Evolutionary conservation across 2,329 filamentous ascomycete genomes (phyloP).

Genomic region (Sporothrix pseudoabietina): DNA sequence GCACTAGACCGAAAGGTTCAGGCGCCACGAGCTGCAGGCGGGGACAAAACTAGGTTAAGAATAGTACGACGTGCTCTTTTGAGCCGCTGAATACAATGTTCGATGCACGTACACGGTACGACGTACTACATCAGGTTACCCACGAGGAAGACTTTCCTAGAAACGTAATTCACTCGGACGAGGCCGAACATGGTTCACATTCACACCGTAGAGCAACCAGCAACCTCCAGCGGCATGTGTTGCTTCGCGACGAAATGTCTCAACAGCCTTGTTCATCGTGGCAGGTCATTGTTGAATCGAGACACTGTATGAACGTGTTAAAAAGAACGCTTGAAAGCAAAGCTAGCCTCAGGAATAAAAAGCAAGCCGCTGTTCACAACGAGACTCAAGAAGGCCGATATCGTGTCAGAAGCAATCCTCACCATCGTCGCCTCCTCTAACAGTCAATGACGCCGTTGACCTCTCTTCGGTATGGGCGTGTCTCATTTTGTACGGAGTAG

Average conservation of each 20-base stretch:
- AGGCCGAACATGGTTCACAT: background rate
- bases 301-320: background rate
- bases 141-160: background rate
- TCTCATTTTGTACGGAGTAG: background rate
- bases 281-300: background rate
- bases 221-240: background rate
- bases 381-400: background rate
- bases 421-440: background rate
- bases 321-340: background rate
- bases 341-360: background rate
- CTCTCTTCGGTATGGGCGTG: background rate
- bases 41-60: background rate
- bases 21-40: background rate
- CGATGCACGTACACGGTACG: background rate
- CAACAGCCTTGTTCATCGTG: background rate
- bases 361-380: background rate
- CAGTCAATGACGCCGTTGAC: background rate
- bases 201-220: background rate
- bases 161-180: background rate
- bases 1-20: background rate
- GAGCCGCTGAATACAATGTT: background rate
- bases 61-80: slow-evolving; percentile 1
- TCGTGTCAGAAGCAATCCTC: background rate
- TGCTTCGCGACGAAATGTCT: background rate
- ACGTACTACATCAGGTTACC: background rate